These are phyloP conservation scores for Fusarium decemcellulare DNA, from an alignment of 2,329 filamentous ascomycete species.

Conservation along the genomic window DNA sequence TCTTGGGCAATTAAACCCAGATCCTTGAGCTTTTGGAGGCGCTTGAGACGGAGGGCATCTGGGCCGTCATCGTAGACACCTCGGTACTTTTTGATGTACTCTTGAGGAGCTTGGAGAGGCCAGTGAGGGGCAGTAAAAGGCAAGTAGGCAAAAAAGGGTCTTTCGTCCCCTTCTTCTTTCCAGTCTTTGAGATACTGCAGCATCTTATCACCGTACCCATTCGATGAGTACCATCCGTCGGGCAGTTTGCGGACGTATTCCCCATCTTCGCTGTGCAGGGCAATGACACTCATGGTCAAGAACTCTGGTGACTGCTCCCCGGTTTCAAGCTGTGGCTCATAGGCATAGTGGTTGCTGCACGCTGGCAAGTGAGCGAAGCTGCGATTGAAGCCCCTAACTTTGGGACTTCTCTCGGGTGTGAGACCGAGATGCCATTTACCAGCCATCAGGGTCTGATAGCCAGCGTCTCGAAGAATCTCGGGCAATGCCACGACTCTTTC, in stretches of 20 bases:
- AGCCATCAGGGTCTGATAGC: conserved; percentile 70
- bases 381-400: conserved; percentile 66
- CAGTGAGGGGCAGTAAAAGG: conserved; percentile 73
- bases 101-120: conserved; percentile 71
- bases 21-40: conserved; percentile 61
- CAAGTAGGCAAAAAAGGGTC: conserved; percentile 47
- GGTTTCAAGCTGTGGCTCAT: conserved; percentile 40
- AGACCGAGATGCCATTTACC: conserved; percentile 58
- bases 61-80: conserved; percentile 74
- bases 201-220: conserved; percentile 61
- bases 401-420: conserved; percentile 32
- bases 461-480: conserved; percentile 68
- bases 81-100: conserved; percentile 69
- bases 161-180: conserved; percentile 44
- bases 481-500: conserved; percentile 66
- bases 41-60: conserved; percentile 60
- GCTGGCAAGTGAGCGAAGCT: conserved; percentile 73
- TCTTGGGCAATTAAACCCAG: conserved; percentile 54
- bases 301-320: conserved; percentile 36
- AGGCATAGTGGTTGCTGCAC: conserved; percentile 65
- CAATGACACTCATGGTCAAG: conserved; percentile 33
- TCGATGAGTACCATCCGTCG: conserved; percentile 62
- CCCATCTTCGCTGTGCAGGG: conserved; percentile 34
- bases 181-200: conserved; percentile 55
- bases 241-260: conserved; percentile 45